Evolutionary conservation across 2,329 filamentous ascomycete genomes (phyloP), one percentile per base, ranked within the genome.

Genomic region (Exophiala sp.): DNA sequence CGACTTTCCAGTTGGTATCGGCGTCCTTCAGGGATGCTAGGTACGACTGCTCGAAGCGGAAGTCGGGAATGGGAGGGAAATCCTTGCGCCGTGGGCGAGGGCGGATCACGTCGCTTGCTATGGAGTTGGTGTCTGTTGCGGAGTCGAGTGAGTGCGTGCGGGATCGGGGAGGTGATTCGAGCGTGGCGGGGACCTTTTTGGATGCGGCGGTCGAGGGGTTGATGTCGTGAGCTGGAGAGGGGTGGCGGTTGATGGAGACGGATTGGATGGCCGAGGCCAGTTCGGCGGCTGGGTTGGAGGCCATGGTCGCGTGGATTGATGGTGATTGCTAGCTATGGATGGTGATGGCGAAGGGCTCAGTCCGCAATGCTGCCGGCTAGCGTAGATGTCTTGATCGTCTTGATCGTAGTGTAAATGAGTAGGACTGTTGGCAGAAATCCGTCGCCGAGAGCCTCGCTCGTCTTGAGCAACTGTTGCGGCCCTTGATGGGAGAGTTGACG

Each of bases 21-120:
- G 91, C 90, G 52, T 83, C 79, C 61, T 86, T 82, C 63, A 99
- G 88, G 73, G 91, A 95, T 65, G 88, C 87, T 51, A 99, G 81
- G 71, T 99, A 99, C 78, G 91, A 96, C 80, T 99, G 94, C 75
- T 99, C 94, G 73, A 97, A 97, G 40, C 94, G 84, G 62, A 99
- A 77, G 74, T 99, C 94, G 3, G 84, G 84, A 43, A 87, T 69
- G 3, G 83, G 83, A 43, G 91, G 91, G 66, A 96, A 81, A n/a
- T 67, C 69, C 32, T 69, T 65, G 11, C 70, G 69, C 12, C 73
- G 69, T 10, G 68, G 62, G 3, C 68, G 53, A 32, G 68, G 67
- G 5, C 65, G 68, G 38, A 76, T 68, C 40, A 83, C 70, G 49
- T 77, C 73, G 51, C 77, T 78, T 12, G 73, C 72, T 47, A 76